Percentiles rank a stretch among this genome's conserved stretches.
Evolutionary conservation across 1,284 basidiomycete genomes (phyloP).

Genomic region (Irpex sp.): DNA sequence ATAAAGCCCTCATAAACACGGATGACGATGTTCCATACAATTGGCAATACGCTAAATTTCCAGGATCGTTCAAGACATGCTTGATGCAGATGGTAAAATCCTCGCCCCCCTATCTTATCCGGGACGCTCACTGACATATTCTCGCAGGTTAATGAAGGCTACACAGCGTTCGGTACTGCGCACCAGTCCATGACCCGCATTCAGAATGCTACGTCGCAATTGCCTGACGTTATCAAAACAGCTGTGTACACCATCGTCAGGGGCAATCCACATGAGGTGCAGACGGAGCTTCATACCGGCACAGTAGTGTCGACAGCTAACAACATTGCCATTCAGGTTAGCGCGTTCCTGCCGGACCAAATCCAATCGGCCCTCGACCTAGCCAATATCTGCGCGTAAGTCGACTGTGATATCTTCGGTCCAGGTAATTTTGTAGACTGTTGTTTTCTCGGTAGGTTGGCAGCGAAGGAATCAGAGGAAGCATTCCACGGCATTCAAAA

Average conservation of each 20-base stretch:
- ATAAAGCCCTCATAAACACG: neutral
- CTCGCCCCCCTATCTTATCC: neutral
- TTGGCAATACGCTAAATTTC: neutral
- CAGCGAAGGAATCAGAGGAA: neutral
- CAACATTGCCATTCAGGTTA: neutral
- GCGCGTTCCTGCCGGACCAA: neutral
- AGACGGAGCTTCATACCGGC: neutral
- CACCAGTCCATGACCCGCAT: constrained; percentile 11
- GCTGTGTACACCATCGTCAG: constrained; percentile 2
- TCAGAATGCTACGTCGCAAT: constrained; percentile 7
- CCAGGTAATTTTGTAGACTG: neutral
- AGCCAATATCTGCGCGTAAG: constrained; percentile 1
- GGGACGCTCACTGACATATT: too few relatives aligned
- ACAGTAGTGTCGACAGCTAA: neutral
- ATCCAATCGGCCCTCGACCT: neutral
- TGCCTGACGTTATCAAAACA: constrained; percentile 10
- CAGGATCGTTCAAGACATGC: neutral
- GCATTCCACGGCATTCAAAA: neutral
- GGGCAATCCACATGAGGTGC: neutral
- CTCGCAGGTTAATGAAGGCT: neutral
- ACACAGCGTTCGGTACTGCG: constrained; percentile 10
- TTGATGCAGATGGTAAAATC: neutral
- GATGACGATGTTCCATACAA: neutral
- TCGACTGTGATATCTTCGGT: neutral
- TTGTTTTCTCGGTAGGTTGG: neutral